phyloP scores from a whole-genome alignment of 495 filamentous ascomycete species.

The Penicillium atrosanguineum region DNA sequence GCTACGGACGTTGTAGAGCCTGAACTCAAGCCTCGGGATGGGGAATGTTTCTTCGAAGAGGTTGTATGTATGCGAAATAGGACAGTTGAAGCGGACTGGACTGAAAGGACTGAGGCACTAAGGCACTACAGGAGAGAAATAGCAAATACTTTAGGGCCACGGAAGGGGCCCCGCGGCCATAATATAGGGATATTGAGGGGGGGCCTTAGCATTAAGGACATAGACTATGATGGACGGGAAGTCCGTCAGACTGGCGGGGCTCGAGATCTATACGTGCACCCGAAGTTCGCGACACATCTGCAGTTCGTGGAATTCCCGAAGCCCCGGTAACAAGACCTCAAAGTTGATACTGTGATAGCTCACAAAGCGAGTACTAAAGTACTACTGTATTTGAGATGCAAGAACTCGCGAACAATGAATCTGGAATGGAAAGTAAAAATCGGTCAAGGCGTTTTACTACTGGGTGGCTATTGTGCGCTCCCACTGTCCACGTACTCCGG shows the following conservation, averaged over 20 bases:
- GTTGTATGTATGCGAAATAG: background rate
- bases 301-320: constrained; percentile 1
- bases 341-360: background rate
- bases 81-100: background rate
- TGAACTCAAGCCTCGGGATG: background rate
- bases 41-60: too few relatives aligned
- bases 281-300: constrained; percentile 4
- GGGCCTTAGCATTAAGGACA: constrained; percentile 3
- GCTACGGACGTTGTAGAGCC: background rate
- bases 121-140: background rate
- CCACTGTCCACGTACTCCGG: too few relatives aligned
- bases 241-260: constrained; percentile 5
- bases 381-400: background rate
- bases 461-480: background rate
- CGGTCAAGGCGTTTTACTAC: background rate
- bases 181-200: background rate
- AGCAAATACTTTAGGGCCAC: background rate
- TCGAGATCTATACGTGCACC: constrained; percentile 5
- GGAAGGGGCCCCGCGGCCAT: background rate
- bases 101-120: background rate
- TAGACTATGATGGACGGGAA: constrained; percentile 3
- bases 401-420: background rate
- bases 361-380: background rate
- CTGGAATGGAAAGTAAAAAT: background rate
- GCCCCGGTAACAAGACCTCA: background rate